Conservation (phyloP, 1,284 basidiomycete genomes). For the Apiotrichum brassicae region DNA sequence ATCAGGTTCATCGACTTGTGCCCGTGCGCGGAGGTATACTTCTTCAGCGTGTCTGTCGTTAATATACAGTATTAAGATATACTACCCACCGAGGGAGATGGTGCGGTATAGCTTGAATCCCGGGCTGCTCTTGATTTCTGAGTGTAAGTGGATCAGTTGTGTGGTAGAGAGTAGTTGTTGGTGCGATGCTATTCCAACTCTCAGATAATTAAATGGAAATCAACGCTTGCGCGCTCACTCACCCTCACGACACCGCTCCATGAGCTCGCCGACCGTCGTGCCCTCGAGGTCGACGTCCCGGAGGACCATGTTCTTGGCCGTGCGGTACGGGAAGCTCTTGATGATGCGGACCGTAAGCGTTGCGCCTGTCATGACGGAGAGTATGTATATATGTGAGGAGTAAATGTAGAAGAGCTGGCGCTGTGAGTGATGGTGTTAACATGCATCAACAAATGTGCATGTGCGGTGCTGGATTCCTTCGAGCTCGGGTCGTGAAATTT, state of each 20-base stretch:
- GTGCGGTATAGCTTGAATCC: conserved; percentile 83
- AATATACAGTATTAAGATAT: no score
- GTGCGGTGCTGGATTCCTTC: no score
- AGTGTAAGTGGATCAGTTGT: no score
- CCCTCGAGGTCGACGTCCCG: conserved; percentile 71
- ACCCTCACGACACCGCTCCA: conserved; percentile 59
- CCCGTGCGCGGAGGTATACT: conserved; percentile 91
- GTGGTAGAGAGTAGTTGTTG: no score
- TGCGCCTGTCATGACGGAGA: conserved; percentile 21
- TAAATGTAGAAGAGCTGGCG: no score
- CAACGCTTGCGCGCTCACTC: no score
- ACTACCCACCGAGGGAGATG: conserved; percentile 55
- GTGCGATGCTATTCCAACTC: no score
- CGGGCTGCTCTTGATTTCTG: conserved; percentile 64
- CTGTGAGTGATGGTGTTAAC: no score
- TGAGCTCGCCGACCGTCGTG: conserved; percentile 69
- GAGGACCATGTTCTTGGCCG: conserved; percentile 80
- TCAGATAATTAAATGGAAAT: no score
- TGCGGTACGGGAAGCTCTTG: conserved; percentile 90
- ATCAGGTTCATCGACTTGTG: conserved; percentile 94
- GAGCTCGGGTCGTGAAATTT: no score
- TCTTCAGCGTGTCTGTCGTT: conserved; percentile 88
- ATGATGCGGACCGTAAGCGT: conserved; percentile 67
- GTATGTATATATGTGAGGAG: no score
- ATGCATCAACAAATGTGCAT: no score